These are phyloP conservation scores for Didymellaceae sp. DNA, from an alignment of 2,329 filamentous ascomycete genomes.

Conservation along the genomic window DNA sequence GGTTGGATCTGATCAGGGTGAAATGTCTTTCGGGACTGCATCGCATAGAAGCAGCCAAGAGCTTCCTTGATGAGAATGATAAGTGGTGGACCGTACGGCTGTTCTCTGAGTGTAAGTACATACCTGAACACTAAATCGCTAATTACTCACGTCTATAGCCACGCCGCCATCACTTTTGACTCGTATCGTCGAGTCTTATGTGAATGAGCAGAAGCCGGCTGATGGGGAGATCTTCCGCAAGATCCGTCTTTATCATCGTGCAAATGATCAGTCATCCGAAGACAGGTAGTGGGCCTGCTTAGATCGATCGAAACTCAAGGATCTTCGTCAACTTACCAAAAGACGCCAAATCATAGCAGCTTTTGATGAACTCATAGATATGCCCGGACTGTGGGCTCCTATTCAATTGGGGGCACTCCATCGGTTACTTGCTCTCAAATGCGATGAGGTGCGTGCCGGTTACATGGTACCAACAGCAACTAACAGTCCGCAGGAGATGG, in stretches of 20 bases:
- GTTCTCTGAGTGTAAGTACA: slow-evolving; percentile 20
- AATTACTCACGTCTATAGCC: slow-evolving; percentile 9
- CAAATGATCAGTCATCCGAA: slow-evolving; percentile 16
- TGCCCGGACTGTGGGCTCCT: slow-evolving; percentile 27
- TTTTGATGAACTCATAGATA: slow-evolving; percentile 27
- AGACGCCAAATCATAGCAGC: slow-evolving; percentile 10
- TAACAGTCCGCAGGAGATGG: slow-evolving; percentile 23
- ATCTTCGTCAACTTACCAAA: slow-evolving; percentile 26
- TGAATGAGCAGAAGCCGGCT: slow-evolving; percentile 23
- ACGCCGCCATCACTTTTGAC: slow-evolving; percentile 12
- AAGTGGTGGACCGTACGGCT: slow-evolving; percentile 32
- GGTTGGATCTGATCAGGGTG: slow-evolving; percentile 18
- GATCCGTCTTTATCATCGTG: slow-evolving; percentile 24
- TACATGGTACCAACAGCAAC: not conserved
- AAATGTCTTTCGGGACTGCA: slow-evolving; percentile 26
- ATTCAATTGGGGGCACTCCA: slow-evolving; percentile 29
- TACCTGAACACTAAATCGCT: not conserved
- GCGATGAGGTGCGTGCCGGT: slow-evolving; percentile 21
- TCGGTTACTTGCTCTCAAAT: slow-evolving; percentile 27
- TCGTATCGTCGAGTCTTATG: slow-evolving; percentile 19
- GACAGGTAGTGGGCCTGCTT: slow-evolving; percentile 26
- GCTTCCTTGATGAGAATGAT: slow-evolving; percentile 27
- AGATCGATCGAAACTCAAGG: slow-evolving; percentile 26
- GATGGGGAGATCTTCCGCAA: slow-evolving; percentile 31
- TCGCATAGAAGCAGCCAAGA: slow-evolving; percentile 19